A percentile compares a stretch with the other conserved stretches of the same genome.
Conservation (phyloP, 192 early-diverging fungal genomes). For the Coemansia sp. region DNA sequence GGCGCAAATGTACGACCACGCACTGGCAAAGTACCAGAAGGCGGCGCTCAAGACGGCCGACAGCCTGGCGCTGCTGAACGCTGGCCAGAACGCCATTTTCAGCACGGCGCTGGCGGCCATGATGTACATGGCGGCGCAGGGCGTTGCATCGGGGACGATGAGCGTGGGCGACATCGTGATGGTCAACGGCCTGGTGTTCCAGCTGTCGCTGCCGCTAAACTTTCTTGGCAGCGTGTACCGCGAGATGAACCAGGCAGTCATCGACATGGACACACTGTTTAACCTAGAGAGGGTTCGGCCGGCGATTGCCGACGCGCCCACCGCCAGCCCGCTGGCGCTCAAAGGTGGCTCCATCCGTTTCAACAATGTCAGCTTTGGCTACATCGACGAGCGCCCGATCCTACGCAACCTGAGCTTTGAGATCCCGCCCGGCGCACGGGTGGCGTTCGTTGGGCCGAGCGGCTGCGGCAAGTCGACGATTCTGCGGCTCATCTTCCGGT, state of each 20-base stretch:
- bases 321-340: slow-evolving; percentile 54
- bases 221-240: slow-evolving; percentile 97
- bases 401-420: slow-evolving; percentile 71
- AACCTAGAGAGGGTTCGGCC: slow-evolving; percentile 62
- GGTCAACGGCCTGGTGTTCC: slow-evolving; percentile 98
- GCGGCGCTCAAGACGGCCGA: slow-evolving; percentile 89
- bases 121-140: slow-evolving; percentile 95
- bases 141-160: slow-evolving; percentile 72
- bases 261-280: slow-evolving; percentile 98
- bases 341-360: slow-evolving; percentile 76
- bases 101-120: slow-evolving; percentile 85
- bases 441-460: slow-evolving; percentile 90
- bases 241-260: slow-evolving; percentile 88
- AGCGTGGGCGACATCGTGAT: slow-evolving; percentile 98
- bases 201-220: slow-evolving; percentile 94
- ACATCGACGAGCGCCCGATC: slow-evolving; percentile 69
- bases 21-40: slow-evolving; percentile 86
- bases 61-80: slow-evolving; percentile 88
- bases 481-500: slow-evolving; percentile 84
- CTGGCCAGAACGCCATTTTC: slow-evolving; percentile 94
- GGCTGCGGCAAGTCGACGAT: slow-evolving; percentile 92
- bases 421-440: slow-evolving; percentile 78
- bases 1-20: slow-evolving; percentile 79
- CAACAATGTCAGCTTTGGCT: slow-evolving; percentile 87
- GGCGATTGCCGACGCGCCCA: slow-evolving; percentile 57